phyloP scores from a whole-genome alignment of 768 basidiomycete genomes.

The Psilocybe sp. region DNA sequence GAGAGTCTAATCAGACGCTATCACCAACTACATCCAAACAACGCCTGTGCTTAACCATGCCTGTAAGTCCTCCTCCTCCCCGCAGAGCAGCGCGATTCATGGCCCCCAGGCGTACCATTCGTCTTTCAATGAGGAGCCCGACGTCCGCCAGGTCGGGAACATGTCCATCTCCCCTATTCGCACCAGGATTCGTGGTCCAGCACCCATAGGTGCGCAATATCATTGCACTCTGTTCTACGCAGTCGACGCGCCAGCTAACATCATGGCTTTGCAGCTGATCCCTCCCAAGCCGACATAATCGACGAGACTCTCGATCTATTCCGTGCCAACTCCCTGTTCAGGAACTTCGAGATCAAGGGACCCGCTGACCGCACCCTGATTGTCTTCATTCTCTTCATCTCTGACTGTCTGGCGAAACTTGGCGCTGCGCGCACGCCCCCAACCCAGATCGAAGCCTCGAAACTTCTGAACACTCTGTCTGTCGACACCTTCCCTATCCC shows the following conservation, averaged over 20 bases:
- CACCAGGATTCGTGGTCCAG: constrained; percentile 90
- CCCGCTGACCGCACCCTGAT: constrained; percentile 95
- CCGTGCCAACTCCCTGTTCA: constrained; percentile 97
- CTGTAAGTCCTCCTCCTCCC: constrained; percentile 38
- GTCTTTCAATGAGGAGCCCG: constrained; percentile 80
- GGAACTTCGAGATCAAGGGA: constrained; percentile 99
- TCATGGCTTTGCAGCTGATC: constrained; percentile 57
- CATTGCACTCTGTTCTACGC: constrained; percentile 1
- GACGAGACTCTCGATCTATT: constrained; percentile 97
- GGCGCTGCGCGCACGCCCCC: constrained; percentile 67
- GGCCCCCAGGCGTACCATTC: constrained; percentile 89
- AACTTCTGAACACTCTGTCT: constrained; percentile 85
- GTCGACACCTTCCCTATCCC: constrained; percentile 94
- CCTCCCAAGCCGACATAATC: constrained; percentile 80
- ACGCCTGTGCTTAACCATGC: constrained; percentile 36
- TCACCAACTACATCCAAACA: constrained; percentile 29
- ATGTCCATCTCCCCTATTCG: constrained; percentile 87
- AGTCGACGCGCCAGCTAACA: constrained; percentile 8
- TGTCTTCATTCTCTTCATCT: constrained; percentile 95
- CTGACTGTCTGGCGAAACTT: constrained; percentile 93
- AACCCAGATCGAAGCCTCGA: constrained; percentile 81
- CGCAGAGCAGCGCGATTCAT: constrained; percentile 11
- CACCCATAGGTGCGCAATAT: constrained; percentile 60
- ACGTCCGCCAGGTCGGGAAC: constrained; percentile 85
- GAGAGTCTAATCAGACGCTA: constrained; percentile 4